Percentiles rank a stretch among this genome's conserved stretches.
Evolutionary conservation across 306 rosid genomes (phyloP).

Genomic region (Sesbania bispinosa): DNA sequence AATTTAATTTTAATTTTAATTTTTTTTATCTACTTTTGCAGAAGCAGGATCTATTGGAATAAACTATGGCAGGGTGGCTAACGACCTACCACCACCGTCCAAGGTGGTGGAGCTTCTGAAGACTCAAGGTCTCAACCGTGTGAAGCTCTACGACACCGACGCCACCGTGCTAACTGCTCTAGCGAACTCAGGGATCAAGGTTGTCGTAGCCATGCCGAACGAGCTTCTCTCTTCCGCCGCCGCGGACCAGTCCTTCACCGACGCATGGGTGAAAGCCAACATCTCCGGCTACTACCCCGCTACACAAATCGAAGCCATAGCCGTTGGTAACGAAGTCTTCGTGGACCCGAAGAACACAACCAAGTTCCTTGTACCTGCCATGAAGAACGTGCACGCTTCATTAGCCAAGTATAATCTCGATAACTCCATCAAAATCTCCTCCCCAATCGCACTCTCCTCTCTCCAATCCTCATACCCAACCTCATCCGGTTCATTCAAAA

Average conservation of each 20-base stretch:
- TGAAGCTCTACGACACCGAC: constrained; percentile 77
- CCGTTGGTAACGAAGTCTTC: constrained; percentile 87
- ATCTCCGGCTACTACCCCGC: constrained; percentile 52
- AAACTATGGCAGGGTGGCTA: constrained; percentile 76
- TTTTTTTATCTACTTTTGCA: constrained; percentile 26
- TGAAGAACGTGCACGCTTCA: constrained; percentile 57
- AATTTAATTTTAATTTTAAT: too few species aligned
- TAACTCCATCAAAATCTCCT: constrained; percentile 52
- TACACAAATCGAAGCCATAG: constrained; percentile 68
- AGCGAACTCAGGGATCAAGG: constrained; percentile 50
- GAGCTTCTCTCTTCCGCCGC: constrained; percentile 68
- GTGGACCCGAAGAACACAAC: constrained; percentile 66
- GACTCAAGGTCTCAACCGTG: constrained; percentile 49
- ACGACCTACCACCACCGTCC: constrained; percentile 53
- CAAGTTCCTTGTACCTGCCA: constrained; percentile 64
- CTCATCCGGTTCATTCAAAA: constrained; percentile 71
- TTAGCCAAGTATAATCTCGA: constrained; percentile 39
- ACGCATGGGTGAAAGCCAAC: constrained; percentile 67
- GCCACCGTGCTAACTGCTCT: constrained; percentile 58
- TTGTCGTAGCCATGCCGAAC: constrained; percentile 62
- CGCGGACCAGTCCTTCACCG: constrained; percentile 55
- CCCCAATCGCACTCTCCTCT: constrained; percentile 69
- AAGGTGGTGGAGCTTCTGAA: constrained; percentile 66
- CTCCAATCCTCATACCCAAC: constrained; percentile 65
- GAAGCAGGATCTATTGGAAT: constrained; percentile 60